phyloP scores from a whole-genome alignment of 257 asterid genomes.

The Fraxinus pennsylvanica region DNA sequence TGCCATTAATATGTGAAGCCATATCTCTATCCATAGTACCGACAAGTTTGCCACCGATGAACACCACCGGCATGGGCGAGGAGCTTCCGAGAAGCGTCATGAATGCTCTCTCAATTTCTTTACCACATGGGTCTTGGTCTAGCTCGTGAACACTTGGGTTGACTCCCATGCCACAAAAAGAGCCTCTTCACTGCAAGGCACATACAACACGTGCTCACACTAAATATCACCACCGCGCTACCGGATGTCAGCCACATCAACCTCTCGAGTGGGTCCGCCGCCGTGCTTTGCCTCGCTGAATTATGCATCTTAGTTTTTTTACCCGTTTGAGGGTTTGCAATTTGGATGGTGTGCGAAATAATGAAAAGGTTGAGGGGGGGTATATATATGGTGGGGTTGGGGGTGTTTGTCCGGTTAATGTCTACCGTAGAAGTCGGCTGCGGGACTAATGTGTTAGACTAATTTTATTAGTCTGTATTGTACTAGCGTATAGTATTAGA shows the following conservation, averaged over 20 bases:
- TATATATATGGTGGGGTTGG: too few relatives aligned
- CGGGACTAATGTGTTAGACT: too few relatives aligned
- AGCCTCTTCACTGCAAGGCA: conserved; percentile 61
- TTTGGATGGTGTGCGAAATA: not conserved
- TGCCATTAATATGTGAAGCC: conserved; percentile 57
- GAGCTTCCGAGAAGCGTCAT: conserved; percentile 38
- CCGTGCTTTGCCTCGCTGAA: not conserved
- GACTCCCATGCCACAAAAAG: conserved; percentile 58
- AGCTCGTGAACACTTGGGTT: conserved; percentile 55
- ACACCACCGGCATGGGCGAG: conserved; percentile 55
- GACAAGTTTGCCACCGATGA: conserved; percentile 59
- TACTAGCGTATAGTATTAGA: not conserved
- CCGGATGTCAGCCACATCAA: conserved; percentile 46
- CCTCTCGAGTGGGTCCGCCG: conserved; percentile 34
- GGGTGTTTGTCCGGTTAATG: not conserved
- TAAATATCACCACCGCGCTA: conserved; percentile 59
- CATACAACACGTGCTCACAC: conserved; percentile 63
- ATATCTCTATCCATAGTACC: conserved; percentile 62
- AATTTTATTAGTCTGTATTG: not conserved
- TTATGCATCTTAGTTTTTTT: not conserved
- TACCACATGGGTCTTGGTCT: conserved; percentile 50
- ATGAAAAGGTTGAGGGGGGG: not conserved
- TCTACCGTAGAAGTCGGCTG: not conserved
- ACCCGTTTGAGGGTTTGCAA: not conserved
- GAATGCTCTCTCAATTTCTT: conserved; percentile 45